Conservation (phyloP, 1,139 yeast genomes). For the Debaryomyces singareniensis region DNA sequence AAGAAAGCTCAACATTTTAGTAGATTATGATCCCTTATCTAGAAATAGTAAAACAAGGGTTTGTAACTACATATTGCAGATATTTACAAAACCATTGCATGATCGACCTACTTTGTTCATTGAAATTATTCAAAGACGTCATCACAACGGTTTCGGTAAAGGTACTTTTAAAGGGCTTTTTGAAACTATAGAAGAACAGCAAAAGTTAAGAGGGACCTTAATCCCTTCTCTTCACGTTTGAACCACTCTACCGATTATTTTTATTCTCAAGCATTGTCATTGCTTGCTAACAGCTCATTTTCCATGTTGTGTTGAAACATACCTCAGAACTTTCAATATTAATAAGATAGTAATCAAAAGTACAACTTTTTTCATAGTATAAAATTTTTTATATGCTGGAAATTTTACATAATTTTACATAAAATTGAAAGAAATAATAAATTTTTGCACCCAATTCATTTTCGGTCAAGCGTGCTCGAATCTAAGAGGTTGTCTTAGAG, state of each 20-base stretch:
- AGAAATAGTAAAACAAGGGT: constrained; percentile 17
- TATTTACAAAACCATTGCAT: constrained; percentile 69
- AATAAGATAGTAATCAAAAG: no score
- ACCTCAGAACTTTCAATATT: no score
- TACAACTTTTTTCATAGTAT: no score
- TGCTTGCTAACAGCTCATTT: no score
- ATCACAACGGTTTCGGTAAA: constrained; percentile 82
- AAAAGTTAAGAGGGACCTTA: constrained; percentile 46
- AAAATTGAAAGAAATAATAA: no score
- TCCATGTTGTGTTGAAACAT: no score
- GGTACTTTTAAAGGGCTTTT: constrained; percentile 80
- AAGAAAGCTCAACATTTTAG: constrained; percentile 46
- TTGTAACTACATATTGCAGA: constrained; percentile 66
- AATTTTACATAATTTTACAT: no score
- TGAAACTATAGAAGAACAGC: constrained; percentile 68
- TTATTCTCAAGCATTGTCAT: no score
- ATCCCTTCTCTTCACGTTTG: no score
- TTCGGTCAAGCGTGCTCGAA: constrained; percentile 1
- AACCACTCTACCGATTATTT: no score
- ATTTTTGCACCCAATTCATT: no score
- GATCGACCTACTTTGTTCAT: constrained; percentile 79
- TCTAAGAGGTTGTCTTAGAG: background rate
- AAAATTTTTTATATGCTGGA: no score
- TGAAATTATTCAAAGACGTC: constrained; percentile 73
- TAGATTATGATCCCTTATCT: constrained; percentile 62